These are phyloP conservation scores for Candida multigemmis DNA, from an alignment of 805 yeast species.

Conservation along the genomic window DNA sequence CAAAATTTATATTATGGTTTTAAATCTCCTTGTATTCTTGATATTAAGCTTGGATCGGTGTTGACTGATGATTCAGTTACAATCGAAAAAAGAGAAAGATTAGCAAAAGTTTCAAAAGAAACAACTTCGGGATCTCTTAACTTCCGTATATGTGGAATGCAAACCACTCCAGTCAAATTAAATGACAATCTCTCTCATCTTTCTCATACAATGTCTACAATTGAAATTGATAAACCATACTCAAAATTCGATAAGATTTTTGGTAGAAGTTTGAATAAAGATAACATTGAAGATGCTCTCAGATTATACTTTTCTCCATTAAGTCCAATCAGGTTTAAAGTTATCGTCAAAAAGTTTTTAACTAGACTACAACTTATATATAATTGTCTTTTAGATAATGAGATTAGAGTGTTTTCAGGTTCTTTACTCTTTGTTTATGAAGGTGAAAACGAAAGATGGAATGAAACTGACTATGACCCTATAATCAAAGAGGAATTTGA, in stretches of 20 bases:
- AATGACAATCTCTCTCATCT: conserved; percentile 2
- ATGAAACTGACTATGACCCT: conserved; percentile 28
- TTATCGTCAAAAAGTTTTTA: conserved; percentile 40
- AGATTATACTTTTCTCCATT: conserved; percentile 32
- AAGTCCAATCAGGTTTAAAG: conserved; percentile 23
- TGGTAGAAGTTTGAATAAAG: conserved; percentile 52
- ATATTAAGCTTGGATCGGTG: conserved; percentile 70
- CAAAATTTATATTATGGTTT: conserved; percentile 62
- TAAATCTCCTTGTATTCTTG: conserved; percentile 62
- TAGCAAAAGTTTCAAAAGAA: conserved; percentile 49
- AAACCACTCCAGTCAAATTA: conserved; percentile 22
- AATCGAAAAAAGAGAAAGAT: conserved; percentile 51
- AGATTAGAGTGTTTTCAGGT: conserved; percentile 60
- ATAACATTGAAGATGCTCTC: conserved; percentile 38
- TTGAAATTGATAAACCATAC: conserved; percentile 27
- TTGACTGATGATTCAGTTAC: conserved; percentile 56
- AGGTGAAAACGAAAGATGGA: conserved; percentile 11
- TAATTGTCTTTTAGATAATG: conserved; percentile 53
- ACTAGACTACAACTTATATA: conserved; percentile 61
- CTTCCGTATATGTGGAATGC: conserved; percentile 87
- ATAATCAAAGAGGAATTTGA: conserved; percentile 12
- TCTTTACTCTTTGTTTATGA: conserved; percentile 50
- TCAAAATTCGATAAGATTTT: conserved; percentile 52
- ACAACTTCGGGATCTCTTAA: conserved; percentile 80
- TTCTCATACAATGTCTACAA: conserved; percentile 1